These are phyloP conservation scores for Mitragyna speciosa DNA, from an alignment of 257 asterid species.

Conservation along the genomic window DNA sequence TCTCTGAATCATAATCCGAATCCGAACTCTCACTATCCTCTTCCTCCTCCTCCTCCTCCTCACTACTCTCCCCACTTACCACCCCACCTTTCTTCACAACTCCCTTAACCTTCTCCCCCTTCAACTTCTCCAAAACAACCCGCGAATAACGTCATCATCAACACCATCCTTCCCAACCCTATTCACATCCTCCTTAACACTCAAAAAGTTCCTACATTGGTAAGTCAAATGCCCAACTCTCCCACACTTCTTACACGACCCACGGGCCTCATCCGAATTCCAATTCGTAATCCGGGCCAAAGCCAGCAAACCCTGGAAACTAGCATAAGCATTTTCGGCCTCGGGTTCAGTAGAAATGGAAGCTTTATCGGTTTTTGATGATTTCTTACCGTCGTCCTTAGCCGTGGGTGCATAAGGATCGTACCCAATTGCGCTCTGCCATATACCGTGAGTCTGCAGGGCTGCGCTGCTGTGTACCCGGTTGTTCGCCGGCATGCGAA, in stretches of 20 bases:
- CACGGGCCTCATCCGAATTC: conserved; percentile 88
- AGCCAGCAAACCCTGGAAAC: conserved; percentile 87
- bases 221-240: conserved; percentile 92
- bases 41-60: conserved; percentile 61
- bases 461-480: conserved; percentile 99
- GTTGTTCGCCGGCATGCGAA: conserved; percentile 99
- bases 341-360: conserved; percentile 54
- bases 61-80: conserved; percentile 53
- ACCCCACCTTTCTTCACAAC: conserved; percentile 22
- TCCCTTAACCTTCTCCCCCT: conserved; percentile 34
- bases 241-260: conserved; percentile 89
- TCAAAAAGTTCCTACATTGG: conserved; percentile 92
- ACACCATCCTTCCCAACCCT: conserved; percentile 44
- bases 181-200: conserved; percentile 63
- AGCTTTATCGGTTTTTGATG: conserved; percentile 18
- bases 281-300: conserved; percentile 85
- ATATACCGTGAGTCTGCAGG: conserved; percentile 95
- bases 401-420: conserved; percentile 90
- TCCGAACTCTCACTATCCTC: conserved; percentile 75
- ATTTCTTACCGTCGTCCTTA: conserved; percentile 58
- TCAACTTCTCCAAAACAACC: conserved; percentile 73
- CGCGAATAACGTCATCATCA: conserved; percentile 42
- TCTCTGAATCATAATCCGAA: conserved; percentile 78
- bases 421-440: conserved; percentile 99
- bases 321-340: conserved; percentile 77